Base-by-base conservation (phyloP, 2,329 filamentous ascomycete species). In the Nectriaceae sp. region DNA sequence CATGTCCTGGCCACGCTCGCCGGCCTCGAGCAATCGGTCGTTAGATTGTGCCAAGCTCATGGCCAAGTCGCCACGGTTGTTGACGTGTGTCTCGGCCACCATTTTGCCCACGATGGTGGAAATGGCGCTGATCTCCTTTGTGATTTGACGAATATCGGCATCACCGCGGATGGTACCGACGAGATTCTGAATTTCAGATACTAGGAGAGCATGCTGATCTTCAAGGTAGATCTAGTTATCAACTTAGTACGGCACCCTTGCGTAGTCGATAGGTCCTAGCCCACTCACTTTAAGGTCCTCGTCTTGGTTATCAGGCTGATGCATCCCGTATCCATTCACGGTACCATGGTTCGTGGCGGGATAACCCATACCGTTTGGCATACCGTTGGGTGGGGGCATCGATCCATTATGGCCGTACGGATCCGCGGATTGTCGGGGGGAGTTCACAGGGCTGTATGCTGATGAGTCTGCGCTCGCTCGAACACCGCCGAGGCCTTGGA, bases 161-260 rank as follows among this genome's bases (percentile, higher is more conserved):
- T 88, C 82, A 42, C 78, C 76, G 45, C 88, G 85, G 53, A 91
- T 86, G 22, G 83, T 83, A 45, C 80, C 79, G 40, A 95, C 89
- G 6, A 96, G 80, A n/a, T 84, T 82, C 69, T 94, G 89, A 55
- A 95, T 91, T 38, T 84, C 88, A 56, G 90, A 84, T 21, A 94
- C 86, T 50, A 96, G 78, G 3, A 84, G 74, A 42, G 89, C 88
- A 11, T 88, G 92, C 66, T 94, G 89, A 63, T 92, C 88, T 64
- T 94, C 88, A 29, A 95, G 80, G 64, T 90, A 92, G 50, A 89
- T 81, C 82, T 88, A 53, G 43, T 33, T 11, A 13, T 13, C n/a
- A 20, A 13, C 40, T 58, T 37, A 53, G 54, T 26, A 21, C 8
- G 22, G 13, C 19, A 40, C 15, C 21, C 49, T 3, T 37, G 6